Percentiles rank a stretch among this genome's conserved stretches.
Conservation (phyloP, 2,329 filamentous ascomycete genomes). For the Epichloe elymi region DNA sequence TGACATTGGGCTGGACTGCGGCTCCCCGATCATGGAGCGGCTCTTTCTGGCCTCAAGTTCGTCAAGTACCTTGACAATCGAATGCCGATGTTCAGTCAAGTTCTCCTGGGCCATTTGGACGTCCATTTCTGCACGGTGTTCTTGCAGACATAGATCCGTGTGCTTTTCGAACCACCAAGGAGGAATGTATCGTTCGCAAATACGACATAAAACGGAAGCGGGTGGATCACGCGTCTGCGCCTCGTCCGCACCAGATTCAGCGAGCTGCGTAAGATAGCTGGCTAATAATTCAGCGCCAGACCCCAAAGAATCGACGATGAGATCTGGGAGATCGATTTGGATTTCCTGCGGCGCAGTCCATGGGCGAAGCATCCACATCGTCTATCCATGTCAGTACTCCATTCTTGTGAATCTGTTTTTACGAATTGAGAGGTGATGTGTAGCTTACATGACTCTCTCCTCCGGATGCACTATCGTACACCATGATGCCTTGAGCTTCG, state of each 20-base stretch:
- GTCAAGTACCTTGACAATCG: slow-evolving; percentile 90
- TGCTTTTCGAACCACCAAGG: slow-evolving; percentile 99
- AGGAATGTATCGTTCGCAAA: slow-evolving; percentile 92
- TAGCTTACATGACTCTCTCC: slow-evolving; percentile 76
- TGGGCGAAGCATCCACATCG: slow-evolving; percentile 99
- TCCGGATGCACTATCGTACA: slow-evolving; percentile 79
- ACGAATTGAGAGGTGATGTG: neutral
- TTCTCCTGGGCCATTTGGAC: slow-evolving; percentile 92
- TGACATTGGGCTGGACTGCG: slow-evolving; percentile 40
- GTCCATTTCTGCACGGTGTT: slow-evolving; percentile 94
- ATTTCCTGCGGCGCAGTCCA: slow-evolving; percentile 82
- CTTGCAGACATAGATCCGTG: slow-evolving; percentile 87
- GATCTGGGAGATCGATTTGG: slow-evolving; percentile 80
- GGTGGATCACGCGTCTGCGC: slow-evolving; percentile 67
- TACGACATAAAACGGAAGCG: slow-evolving; percentile 84
- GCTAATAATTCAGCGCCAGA: slow-evolving; percentile 91
- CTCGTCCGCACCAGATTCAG: slow-evolving; percentile 68
- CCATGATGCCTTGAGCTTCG: slow-evolving; percentile 96
- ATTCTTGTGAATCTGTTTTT: neutral
- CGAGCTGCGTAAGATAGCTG: slow-evolving; percentile 79
- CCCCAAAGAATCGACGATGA: slow-evolving; percentile 86
- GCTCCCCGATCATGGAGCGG: slow-evolving; percentile 45
- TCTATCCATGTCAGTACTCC: slow-evolving; percentile 36
- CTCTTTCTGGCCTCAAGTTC: slow-evolving; percentile 70
- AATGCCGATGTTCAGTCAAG: slow-evolving; percentile 80